phyloP scores from a whole-genome alignment of 2,329 filamentous ascomycete species.

The Fusarium sarcochroum region DNA sequence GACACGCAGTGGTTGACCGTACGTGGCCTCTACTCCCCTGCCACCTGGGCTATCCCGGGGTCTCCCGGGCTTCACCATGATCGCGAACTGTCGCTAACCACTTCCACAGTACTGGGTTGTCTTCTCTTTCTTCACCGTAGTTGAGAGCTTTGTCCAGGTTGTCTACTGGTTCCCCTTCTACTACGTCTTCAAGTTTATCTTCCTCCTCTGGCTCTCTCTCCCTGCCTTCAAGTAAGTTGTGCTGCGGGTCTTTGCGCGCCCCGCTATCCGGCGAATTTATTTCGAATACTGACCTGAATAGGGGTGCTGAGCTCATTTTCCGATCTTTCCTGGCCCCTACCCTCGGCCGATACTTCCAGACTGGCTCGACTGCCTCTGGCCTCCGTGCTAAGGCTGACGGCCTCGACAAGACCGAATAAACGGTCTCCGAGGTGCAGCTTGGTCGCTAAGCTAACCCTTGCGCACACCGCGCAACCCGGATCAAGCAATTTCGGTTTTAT shows the following conservation, averaged over 20 bases:
- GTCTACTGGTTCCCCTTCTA: constrained; percentile 99
- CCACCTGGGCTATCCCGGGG: constrained; percentile 13
- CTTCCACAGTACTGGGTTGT: constrained; percentile 84
- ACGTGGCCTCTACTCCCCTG: constrained; percentile 53
- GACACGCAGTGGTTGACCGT: constrained; percentile 87
- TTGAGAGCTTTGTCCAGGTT: constrained; percentile 86
- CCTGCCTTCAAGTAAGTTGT: constrained; percentile 87
- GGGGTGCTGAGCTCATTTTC: constrained; percentile 97
- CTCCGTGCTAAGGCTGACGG: constrained; percentile 90
- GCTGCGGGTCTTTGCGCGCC: constrained; percentile 15
- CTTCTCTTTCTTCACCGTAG: constrained; percentile 84
- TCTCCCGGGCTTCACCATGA: constrained; percentile 5
- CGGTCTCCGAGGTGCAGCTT: constrained; percentile 34
- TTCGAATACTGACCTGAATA: constrained; percentile 56
- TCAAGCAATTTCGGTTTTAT: constrained; percentile 42
- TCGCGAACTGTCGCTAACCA: constrained; percentile 52
- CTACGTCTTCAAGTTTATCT: constrained; percentile 99
- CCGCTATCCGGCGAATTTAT: constrained; percentile 17
- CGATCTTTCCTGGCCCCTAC: constrained; percentile 93
- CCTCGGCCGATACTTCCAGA: constrained; percentile 90
- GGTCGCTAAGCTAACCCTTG: constrained; percentile 48
- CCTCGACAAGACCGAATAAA: constrained; percentile 77
- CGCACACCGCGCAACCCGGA: constrained; percentile 41
- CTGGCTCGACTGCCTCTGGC: constrained; percentile 83
- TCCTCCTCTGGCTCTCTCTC: constrained; percentile 97